phyloP scores from a whole-genome alignment of 129 eudicot genomes.

The Saposhnikovia divaricata region DNA sequence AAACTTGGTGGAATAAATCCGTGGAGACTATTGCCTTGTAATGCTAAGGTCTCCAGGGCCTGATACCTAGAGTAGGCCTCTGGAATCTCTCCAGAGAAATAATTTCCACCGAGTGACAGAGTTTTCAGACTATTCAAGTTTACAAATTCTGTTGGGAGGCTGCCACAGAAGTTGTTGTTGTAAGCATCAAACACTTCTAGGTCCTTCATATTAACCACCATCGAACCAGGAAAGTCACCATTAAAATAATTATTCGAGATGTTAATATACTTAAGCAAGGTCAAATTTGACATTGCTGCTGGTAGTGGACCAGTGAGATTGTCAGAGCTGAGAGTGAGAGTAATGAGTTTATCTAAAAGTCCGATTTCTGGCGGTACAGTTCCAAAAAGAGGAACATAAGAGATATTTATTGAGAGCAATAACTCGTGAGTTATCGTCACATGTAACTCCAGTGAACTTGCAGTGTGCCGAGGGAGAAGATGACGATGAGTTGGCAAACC shows the following conservation, averaged over 20 bases:
- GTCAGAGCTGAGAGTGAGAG: conserved; percentile 39
- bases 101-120: conserved; percentile 66
- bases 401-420: conserved; percentile 36
- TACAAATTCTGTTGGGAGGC: conserved; percentile 48
- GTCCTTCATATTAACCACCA: conserved; percentile 28
- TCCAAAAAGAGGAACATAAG: conserved; percentile 48
- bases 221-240: conserved; percentile 43
- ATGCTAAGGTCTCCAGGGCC: conserved; percentile 27
- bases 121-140: conserved; percentile 25
- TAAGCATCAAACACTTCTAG: conserved; percentile 57
- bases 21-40: conserved; percentile 51
- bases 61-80: conserved; percentile 38
- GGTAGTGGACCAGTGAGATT: conserved; percentile 82
- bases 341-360: conserved; percentile 33
- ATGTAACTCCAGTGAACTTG: conserved; percentile 61
- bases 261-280: conserved; percentile 39
- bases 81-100: conserved; percentile 71
- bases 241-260: conserved; percentile 37
- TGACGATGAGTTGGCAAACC: conserved; percentile 26
- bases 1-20: conserved; percentile 63
- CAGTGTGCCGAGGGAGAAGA: conserved; percentile 33
- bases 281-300: conserved; percentile 32
- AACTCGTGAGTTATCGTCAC: conserved; percentile 44
- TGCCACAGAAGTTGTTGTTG: conserved; percentile 62
- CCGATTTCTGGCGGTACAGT: conserved; percentile 66